Evolutionary conservation across 2,329 filamentous ascomycete species (phyloP).

Genomic region (Monosporascus cannonballus): DNA sequence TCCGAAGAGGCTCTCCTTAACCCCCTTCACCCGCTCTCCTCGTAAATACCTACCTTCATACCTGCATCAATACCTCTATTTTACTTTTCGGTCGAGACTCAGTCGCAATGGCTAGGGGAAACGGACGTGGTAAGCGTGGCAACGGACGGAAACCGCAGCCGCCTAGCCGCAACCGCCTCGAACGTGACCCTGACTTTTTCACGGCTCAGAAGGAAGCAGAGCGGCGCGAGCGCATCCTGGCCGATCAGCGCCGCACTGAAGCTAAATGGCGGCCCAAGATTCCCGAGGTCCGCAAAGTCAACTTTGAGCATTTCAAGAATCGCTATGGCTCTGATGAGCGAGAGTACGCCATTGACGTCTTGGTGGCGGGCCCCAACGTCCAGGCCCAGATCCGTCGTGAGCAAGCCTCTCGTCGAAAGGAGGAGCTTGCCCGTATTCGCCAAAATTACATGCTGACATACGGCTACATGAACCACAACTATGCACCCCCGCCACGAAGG

Average conservation of each 20-base stretch:
- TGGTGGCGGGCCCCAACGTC: slow-evolving; percentile 28
- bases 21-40: not conserved
- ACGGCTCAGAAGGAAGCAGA: slow-evolving; percentile 30
- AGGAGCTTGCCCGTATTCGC: slow-evolving; percentile 29
- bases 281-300: slow-evolving; percentile 32
- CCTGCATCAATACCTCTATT: not conserved
- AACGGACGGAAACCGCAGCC: not conserved
- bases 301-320: slow-evolving; percentile 40
- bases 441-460: slow-evolving; percentile 22
- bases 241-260: slow-evolving; percentile 27
- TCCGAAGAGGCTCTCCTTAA: not conserved
- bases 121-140: not conserved
- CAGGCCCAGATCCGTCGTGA: slow-evolving; percentile 34
- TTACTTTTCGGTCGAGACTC: too few relatives aligned
- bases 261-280: slow-evolving; percentile 36
- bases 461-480: slow-evolving; percentile 6
- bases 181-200: slow-evolving; percentile 23
- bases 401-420: slow-evolving; percentile 28
- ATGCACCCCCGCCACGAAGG: slow-evolving; percentile 5
- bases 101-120: too few relatives aligned
- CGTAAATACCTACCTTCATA: not conserved
- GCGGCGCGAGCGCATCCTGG: slow-evolving; percentile 30
- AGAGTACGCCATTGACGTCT: slow-evolving; percentile 34
- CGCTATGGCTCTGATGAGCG: slow-evolving; percentile 28
- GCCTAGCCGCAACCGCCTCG: slow-evolving; percentile 8